These are phyloP conservation scores for Odonthalia washingtoniensis DNA, from an alignment of 31 red algal species.

Conservation along the genomic window DNA sequence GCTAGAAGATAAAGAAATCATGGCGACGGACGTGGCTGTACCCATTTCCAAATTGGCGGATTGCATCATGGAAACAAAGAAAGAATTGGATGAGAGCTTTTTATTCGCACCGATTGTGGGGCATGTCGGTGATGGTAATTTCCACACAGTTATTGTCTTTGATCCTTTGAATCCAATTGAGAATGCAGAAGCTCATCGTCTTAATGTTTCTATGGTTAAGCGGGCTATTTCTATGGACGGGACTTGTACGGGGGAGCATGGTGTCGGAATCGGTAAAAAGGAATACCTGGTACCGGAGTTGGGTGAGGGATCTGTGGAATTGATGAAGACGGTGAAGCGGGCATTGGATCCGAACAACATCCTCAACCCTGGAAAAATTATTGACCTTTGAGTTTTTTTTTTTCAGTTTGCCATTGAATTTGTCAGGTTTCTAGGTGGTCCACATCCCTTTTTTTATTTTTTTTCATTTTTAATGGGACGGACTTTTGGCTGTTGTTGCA, in stretches of 20 bases:
- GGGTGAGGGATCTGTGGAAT: constrained; percentile 72
- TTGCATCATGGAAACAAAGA: constrained; percentile 88
- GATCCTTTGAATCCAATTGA: constrained; percentile 75
- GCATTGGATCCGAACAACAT: constrained; percentile 93
- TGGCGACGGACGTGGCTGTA: constrained; percentile 96
- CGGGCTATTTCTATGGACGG: constrained; percentile 92
- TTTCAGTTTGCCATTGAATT: too few species aligned
- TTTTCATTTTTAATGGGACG: too few species aligned
- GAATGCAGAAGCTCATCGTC: constrained; percentile 70
- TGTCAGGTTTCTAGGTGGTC: too few species aligned
- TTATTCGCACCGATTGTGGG: constrained; percentile 94
- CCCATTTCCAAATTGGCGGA: constrained; percentile 95
- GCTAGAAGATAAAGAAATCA: constrained; percentile 77
- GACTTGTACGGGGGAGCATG: constrained; percentile 98
- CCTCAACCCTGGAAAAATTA: constrained; percentile 98
- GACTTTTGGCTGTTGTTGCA: too few species aligned
- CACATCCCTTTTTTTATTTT: too few species aligned
- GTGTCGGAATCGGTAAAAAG: constrained; percentile 95
- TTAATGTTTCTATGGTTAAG: constrained; percentile 79
- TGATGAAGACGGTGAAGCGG: constrained; percentile 90
- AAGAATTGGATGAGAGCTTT: constrained; percentile 86
- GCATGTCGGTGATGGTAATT: constrained; percentile 99
- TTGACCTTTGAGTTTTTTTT: too few species aligned
- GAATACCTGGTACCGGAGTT: constrained; percentile 87
- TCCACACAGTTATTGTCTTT: constrained; percentile 94